A percentile compares a stretch with the other conserved stretches of the same genome.
phyloP scores from a whole-genome alignment of 139 green algal species.

The Chlorella ohadii region DNA sequence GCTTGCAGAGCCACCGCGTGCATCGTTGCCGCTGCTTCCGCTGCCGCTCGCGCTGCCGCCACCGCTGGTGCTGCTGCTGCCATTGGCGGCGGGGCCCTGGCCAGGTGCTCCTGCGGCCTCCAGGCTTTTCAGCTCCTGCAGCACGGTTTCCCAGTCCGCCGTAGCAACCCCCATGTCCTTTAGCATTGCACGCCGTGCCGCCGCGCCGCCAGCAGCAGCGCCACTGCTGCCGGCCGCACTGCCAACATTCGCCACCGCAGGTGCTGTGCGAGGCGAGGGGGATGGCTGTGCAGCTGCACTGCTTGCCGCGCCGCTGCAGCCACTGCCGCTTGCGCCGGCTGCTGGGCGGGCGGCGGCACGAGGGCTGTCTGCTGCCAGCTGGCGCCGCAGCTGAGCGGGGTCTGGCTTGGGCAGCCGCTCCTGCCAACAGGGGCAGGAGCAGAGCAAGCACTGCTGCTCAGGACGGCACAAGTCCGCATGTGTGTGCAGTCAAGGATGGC shows the following conservation, averaged over 20 bases:
- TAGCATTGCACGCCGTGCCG: no score
- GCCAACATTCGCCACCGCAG: not conserved
- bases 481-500: no score
- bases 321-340: not conserved
- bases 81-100: no score
- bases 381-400: constrained; percentile 1
- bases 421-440: no score
- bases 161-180: no score
- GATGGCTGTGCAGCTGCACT: not conserved
- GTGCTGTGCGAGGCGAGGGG: not conserved
- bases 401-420: constrained; percentile 41
- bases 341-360: not conserved
- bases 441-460: no score
- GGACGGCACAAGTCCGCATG: no score
- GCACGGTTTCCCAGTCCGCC: no score
- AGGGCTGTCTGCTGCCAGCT: constrained; percentile 13
- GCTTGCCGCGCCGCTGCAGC: not conserved
- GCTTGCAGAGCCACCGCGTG: no score
- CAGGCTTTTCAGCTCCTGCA: no score
- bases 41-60: not conserved
- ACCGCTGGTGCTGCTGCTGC: not conserved
- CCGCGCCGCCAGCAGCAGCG: not conserved
- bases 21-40: no score
- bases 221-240: not conserved
- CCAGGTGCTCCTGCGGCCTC: no score